Evolutionary conservation across 495 filamentous ascomycete species (phyloP).

Genomic region (Penicillium canariense): DNA sequence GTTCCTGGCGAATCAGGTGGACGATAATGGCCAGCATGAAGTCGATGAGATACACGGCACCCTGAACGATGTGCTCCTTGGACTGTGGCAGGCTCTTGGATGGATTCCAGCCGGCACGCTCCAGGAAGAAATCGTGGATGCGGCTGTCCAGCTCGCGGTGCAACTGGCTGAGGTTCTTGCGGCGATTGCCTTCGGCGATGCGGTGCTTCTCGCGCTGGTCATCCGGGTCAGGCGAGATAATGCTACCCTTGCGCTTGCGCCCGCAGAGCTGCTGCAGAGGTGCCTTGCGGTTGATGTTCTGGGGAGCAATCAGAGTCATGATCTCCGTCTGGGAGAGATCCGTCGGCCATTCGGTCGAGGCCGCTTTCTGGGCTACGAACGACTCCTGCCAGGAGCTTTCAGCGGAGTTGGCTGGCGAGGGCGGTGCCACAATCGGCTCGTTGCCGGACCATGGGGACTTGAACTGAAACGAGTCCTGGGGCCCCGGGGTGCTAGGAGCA

Average conservation of each 20-base stretch:
- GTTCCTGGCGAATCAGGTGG: conserved; percentile 40
- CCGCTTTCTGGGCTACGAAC: conserved; percentile 31
- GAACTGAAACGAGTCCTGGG: conserved; percentile 40
- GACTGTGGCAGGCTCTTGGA: conserved; percentile 46
- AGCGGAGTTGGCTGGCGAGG: conserved; percentile 44
- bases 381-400: conserved; percentile 46
- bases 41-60: conserved; percentile 43
- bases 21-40: conserved; percentile 44
- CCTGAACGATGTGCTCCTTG: conserved; percentile 50
- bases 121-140: conserved; percentile 45
- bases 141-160: conserved; percentile 42
- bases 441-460: conserved; percentile 36
- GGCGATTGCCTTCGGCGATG: conserved; percentile 46
- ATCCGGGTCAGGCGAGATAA: conserved; percentile 35
- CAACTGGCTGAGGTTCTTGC: conserved; percentile 45
- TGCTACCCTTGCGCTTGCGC: conserved; percentile 46
- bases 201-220: conserved; percentile 49
- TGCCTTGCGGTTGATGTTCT: conserved; percentile 44
- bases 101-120: conserved; percentile 46
- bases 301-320: conserved; percentile 38
- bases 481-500: conserved; percentile 35
- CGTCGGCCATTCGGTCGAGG: conserved; percentile 33
- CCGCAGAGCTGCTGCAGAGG: conserved; percentile 47
- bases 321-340: conserved; percentile 37
- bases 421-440: conserved; percentile 38